Evolutionary conservation across 1,284 basidiomycete species (phyloP).

Genomic region (Melampsora abietis-canadensis): DNA sequence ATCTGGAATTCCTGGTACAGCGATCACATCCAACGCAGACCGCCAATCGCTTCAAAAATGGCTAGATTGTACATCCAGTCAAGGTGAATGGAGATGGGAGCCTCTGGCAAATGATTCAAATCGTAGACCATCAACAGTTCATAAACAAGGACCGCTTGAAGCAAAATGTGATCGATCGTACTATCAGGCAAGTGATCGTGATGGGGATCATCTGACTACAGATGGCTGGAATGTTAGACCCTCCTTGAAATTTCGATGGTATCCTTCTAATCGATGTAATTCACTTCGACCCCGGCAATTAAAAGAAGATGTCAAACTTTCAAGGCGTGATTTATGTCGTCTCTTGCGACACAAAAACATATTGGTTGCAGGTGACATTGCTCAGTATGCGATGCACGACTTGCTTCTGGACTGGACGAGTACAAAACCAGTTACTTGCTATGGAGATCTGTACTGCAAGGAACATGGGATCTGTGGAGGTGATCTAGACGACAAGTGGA

Average conservation of each 20-base stretch:
- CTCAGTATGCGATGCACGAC: conserved; percentile 51
- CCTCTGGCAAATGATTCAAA: conserved; percentile 39
- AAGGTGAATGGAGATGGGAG: conserved; percentile 50
- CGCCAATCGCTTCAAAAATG: conserved; percentile 46
- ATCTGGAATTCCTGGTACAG: conserved; percentile 49
- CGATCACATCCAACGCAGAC: conserved; percentile 44
- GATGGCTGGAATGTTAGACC: conserved; percentile 48
- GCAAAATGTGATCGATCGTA: conserved; percentile 51
- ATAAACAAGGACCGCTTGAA: conserved; percentile 49
- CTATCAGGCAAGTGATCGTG: conserved; percentile 46
- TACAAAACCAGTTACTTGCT: conserved; percentile 47
- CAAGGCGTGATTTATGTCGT: conserved; percentile 47
- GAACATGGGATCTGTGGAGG: conserved; percentile 50
- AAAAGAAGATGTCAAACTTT: conserved; percentile 8
- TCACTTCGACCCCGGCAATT: not conserved
- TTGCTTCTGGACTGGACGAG: conserved; percentile 51
- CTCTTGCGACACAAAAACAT: conserved; percentile 49
- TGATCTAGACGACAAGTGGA: conserved; percentile 39
- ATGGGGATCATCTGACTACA: not conserved
- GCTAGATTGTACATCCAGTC: conserved; percentile 48
- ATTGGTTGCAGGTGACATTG: conserved; percentile 50
- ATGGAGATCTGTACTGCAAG: conserved; percentile 52
- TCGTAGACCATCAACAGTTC: conserved; percentile 46
- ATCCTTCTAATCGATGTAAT: conserved; percentile 45
- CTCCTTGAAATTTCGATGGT: conserved; percentile 50